phyloP scores from a whole-genome alignment of 306 rosid species.

The Urtica urens region DNA sequence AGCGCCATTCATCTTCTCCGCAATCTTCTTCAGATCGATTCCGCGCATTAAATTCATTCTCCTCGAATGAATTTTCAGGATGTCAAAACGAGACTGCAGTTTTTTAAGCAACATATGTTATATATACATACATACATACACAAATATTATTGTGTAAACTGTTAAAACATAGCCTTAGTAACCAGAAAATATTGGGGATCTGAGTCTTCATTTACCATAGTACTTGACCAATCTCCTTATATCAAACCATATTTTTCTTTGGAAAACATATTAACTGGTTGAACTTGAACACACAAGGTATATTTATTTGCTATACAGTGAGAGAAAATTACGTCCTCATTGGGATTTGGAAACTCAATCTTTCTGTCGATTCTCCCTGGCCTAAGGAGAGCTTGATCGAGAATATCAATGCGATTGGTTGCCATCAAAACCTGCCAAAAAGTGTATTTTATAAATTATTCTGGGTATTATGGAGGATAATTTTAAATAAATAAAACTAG shows the following conservation, averaged over 20 bases:
- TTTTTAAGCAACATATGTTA: background rate
- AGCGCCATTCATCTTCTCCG: constrained; percentile 97
- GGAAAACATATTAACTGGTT: too few species aligned
- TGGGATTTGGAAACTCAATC: constrained; percentile 97
- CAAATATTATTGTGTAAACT: too few species aligned
- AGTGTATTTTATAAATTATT: constrained; percentile 2
- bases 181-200: too few species aligned
- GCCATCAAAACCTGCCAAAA: constrained; percentile 91
- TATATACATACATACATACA: background rate
- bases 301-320: too few species aligned
- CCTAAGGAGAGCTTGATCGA: constrained; percentile 97
- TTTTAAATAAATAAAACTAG: background rate
- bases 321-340: constrained; percentile 51
- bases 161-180: too few species aligned
- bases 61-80: constrained; percentile 93
- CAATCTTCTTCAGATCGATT: constrained; percentile 94
- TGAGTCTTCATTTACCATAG: too few species aligned
- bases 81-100: constrained; percentile 84
- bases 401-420: constrained; percentile 93
- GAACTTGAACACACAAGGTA: too few species aligned
- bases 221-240: too few species aligned
- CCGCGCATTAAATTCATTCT: constrained; percentile 99
- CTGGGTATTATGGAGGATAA: background rate
- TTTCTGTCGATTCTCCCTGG: constrained; percentile 97
- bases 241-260: too few species aligned